These are phyloP conservation scores for Elongisporangium senticosum DNA, from an alignment of 352 stramenopile species.

Conservation along the genomic window DNA sequence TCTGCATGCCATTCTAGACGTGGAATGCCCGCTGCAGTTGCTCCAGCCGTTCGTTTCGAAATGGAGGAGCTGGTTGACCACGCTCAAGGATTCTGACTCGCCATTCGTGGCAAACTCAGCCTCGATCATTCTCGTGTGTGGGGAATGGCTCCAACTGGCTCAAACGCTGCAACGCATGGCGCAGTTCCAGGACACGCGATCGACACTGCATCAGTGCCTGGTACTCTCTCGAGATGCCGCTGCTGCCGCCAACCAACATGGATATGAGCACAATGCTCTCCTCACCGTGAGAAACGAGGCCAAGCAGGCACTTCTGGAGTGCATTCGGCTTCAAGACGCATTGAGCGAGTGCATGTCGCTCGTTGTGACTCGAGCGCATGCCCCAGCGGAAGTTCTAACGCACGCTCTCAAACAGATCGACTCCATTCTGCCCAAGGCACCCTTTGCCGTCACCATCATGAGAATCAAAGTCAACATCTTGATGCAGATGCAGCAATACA, in stretches of 20 bases:
- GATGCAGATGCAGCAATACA: conserved; percentile 15
- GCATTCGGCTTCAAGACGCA: conserved; percentile 20
- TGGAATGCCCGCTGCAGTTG: background rate
- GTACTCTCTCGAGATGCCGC: background rate
- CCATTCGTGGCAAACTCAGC: background rate
- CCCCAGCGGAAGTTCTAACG: conserved; percentile 13
- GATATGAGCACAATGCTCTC: conserved; percentile 2
- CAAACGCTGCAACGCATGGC: conserved; percentile 2
- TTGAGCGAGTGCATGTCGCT: conserved; percentile 9
- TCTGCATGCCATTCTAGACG: background rate
- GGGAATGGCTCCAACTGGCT: conserved; percentile 7
- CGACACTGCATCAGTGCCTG: conserved; percentile 6
- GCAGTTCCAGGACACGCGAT: conserved; percentile 3
- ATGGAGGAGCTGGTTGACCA: conserved; percentile 1
- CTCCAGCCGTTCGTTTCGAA: conserved; percentile 3
- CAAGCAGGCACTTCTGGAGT: conserved; percentile 17
- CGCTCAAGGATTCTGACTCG: background rate
- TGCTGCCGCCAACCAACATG: too few relatives aligned
- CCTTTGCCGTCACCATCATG: conserved; percentile 18
- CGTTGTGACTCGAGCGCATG: conserved; percentile 9
- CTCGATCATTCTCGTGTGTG: background rate
- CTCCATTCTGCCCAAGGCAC: conserved; percentile 11
- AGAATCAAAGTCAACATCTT: conserved; percentile 10
- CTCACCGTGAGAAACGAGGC: conserved; percentile 2
- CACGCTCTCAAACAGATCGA: conserved; percentile 18